Conservation (phyloP, 1,139 yeast genomes). For the Yamadazyma conglobata region DNA sequence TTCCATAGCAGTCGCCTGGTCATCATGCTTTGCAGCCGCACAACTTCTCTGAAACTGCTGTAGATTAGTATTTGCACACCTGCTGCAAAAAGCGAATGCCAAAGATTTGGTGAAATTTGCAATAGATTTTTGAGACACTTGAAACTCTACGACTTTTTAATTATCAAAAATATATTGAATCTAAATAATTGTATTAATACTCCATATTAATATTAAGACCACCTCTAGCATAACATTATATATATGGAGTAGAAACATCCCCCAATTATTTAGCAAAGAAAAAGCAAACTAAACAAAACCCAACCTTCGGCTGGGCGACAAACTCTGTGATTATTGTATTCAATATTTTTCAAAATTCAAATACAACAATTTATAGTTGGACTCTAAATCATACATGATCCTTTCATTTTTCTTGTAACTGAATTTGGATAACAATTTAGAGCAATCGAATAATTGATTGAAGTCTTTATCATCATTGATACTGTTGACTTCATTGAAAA, state of each 20-base stretch:
- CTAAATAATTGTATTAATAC: constrained; percentile 14
- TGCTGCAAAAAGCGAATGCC: no score
- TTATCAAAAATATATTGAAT: constrained; percentile 3
- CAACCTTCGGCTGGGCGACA: no score
- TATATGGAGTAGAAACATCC: constrained; percentile 13
- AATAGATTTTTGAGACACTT: no score
- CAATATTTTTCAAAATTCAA: constrained; percentile 36
- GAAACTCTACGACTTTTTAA: no score
- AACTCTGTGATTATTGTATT: no score
- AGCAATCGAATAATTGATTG: constrained; percentile 30
- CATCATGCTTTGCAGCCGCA: no score
- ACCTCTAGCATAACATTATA: constrained; percentile 15
- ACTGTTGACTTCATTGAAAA: constrained; percentile 41
- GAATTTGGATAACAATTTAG: constrained; percentile 29
- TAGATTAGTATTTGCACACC: no score
- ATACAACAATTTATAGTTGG: constrained; percentile 46
- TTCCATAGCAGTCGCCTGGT: no score
- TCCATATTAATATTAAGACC: constrained; percentile 14
- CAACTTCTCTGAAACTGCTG: no score
- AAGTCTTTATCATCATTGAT: constrained; percentile 12
- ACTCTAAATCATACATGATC: constrained; percentile 64
- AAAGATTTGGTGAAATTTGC: no score
- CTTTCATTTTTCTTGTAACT: constrained; percentile 67
- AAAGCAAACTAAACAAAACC: constrained; percentile 4
- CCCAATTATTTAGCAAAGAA: constrained; percentile 13